Conservation (phyloP, 352 stramenopile genomes). For the Phytopythium aichiense region DNA sequence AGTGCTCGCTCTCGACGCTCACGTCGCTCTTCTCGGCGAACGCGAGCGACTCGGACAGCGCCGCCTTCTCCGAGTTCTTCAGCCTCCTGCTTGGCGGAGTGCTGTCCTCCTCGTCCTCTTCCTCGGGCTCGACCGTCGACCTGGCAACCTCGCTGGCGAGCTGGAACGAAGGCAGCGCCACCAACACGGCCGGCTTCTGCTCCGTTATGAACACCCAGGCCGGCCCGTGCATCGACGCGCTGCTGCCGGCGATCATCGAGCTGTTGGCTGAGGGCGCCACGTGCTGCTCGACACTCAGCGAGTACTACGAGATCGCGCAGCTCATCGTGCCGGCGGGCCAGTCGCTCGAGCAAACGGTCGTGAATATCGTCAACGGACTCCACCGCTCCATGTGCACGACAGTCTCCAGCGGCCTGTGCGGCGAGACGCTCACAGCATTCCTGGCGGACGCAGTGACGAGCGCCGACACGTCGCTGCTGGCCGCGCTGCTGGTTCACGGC, state of each 20-base stretch:
- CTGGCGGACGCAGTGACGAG: conserved; percentile 27
- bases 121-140: conserved; percentile 13
- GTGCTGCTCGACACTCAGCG: conserved; percentile 42
- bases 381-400: conserved; percentile 51
- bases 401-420: conserved; percentile 39
- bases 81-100: conserved; percentile 30
- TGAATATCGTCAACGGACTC: conserved; percentile 46
- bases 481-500: conserved; percentile 34
- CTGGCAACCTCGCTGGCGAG: conserved; percentile 23
- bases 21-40: conserved; percentile 27
- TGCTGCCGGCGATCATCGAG: conserved; percentile 37
- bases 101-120: conserved; percentile 11
- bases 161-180: conserved; percentile 33
- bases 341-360: conserved; percentile 35
- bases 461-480: conserved; percentile 32
- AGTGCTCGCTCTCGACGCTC: conserved; percentile 49
- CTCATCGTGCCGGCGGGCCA: conserved; percentile 44
- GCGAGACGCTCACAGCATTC: conserved; percentile 35
- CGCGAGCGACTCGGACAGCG: conserved; percentile 20
- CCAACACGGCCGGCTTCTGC: conserved; percentile 45
- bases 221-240: conserved; percentile 34
- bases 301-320: conserved; percentile 42
- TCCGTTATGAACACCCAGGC: conserved; percentile 50
- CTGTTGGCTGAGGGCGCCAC: conserved; percentile 40
- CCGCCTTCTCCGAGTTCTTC: conserved; percentile 40